These are phyloP conservation scores for Colletotrichum tropicicola DNA, from an alignment of 2,329 filamentous ascomycete species.

Conservation along the genomic window DNA sequence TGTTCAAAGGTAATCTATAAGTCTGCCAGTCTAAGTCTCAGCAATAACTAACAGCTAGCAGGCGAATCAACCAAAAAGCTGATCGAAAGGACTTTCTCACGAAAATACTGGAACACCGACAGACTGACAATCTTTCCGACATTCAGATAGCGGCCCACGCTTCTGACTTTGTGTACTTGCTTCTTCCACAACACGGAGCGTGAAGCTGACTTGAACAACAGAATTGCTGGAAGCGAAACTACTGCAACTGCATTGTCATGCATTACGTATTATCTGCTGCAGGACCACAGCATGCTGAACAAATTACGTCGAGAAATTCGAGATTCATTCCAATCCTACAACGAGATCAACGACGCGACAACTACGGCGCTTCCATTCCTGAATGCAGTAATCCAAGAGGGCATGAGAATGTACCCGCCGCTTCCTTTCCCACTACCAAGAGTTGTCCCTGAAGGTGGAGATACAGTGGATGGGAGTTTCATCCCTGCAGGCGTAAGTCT, in stretches of 20 bases:
- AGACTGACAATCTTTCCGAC: constrained; percentile 29
- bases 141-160: constrained; percentile 37
- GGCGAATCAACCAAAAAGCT: neutral
- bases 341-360: constrained; percentile 31
- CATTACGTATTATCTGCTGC: constrained; percentile 36
- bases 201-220: too few relatives aligned
- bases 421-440: constrained; percentile 25
- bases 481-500: neutral
- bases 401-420: constrained; percentile 26
- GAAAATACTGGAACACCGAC: neutral
- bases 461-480: neutral
- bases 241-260: constrained; percentile 51
- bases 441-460: constrained; percentile 20
- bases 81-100: constrained; percentile 11
- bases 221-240: constrained; percentile 51
- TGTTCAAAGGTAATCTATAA: constrained; percentile 9
- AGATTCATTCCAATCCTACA: constrained; percentile 24
- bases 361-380: constrained; percentile 20
- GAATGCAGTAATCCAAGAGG: constrained; percentile 24
- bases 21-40: too few relatives aligned
- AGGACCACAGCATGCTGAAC: neutral
- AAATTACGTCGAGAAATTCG: constrained; percentile 36
- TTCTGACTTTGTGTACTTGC: constrained; percentile 34
- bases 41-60: constrained; percentile 18
- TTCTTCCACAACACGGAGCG: too few relatives aligned